Conservation (phyloP, 139 green algal species). For the Limnomonas spitsbergensis region DNA sequence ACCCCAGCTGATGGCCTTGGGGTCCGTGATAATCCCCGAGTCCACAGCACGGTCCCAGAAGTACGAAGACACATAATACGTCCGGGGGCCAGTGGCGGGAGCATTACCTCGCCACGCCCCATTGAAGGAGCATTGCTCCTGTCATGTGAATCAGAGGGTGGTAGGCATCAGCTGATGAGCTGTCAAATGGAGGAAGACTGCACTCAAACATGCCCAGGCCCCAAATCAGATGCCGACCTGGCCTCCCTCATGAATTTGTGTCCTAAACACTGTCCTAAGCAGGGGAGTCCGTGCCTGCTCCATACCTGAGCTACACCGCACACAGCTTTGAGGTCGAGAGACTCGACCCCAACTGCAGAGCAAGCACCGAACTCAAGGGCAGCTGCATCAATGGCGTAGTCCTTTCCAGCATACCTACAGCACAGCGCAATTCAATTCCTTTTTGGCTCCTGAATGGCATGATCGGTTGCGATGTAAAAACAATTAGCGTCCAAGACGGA, state of each 20-base stretch:
- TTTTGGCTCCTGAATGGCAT: too few species aligned
- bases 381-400: neutral
- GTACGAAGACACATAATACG: constrained; percentile 92
- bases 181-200: too few species aligned
- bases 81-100: neutral
- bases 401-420: constrained; percentile 65
- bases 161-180: too few species aligned
- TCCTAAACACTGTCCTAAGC: too few species aligned
- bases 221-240: too few species aligned
- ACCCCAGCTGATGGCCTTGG: constrained; percentile 37
- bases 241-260: too few species aligned
- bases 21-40: constrained; percentile 49
- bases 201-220: too few species aligned
- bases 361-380: neutral
- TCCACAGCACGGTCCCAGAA: constrained; percentile 86
- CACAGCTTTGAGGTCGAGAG: neutral
- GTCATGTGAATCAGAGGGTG: neutral
- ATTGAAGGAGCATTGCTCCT: constrained; percentile 84
- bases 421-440: too few species aligned
- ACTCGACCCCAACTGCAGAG: neutral
- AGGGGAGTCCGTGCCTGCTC: too few species aligned
- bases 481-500: too few species aligned
- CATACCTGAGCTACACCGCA: constrained; percentile 3
- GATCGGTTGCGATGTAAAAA: too few species aligned
- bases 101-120: constrained; percentile 78